phyloP scores from a whole-genome alignment of 163 green algal species.

The Scenedesmus sp. region DNA sequence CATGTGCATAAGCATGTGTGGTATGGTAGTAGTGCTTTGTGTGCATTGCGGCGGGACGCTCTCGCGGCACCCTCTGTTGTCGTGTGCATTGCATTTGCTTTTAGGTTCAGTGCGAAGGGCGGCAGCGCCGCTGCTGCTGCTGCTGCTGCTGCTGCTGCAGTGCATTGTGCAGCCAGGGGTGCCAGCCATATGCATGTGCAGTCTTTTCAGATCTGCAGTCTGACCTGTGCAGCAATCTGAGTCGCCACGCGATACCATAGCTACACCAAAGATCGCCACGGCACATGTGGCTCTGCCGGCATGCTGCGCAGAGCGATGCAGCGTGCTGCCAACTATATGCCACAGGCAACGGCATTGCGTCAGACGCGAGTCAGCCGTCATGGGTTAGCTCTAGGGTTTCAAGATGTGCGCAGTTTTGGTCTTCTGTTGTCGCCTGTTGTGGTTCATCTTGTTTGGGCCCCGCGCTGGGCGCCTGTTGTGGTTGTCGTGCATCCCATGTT shows the following conservation, averaged over 20 bases:
- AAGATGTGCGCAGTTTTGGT: background rate
- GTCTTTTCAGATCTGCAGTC: too few species aligned
- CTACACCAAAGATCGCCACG: too few species aligned
- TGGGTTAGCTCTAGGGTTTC: background rate
- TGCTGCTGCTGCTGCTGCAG: background rate
- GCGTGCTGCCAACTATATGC: too few species aligned
- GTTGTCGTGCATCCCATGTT: background rate
- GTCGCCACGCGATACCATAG: too few species aligned
- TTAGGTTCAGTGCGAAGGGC: background rate
- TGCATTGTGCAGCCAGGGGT: background rate
- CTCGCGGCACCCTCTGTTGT: background rate
- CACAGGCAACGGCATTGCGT: too few species aligned
- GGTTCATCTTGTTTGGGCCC: background rate
- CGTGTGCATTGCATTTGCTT: background rate
- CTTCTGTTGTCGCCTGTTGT: background rate
- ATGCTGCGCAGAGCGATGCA: too few species aligned
- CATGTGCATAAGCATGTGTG: too few species aligned
- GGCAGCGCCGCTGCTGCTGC: background rate
- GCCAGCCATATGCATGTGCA: too few species aligned
- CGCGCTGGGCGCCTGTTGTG: background rate
- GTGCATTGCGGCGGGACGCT: background rate
- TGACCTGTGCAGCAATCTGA: too few species aligned
- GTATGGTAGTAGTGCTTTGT: too few species aligned
- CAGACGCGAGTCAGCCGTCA: too few species aligned
- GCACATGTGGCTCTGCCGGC: too few species aligned